Base-by-base conservation (phyloP, 2,329 filamentous ascomycete species). In the Blastomyces silverae region DNA sequence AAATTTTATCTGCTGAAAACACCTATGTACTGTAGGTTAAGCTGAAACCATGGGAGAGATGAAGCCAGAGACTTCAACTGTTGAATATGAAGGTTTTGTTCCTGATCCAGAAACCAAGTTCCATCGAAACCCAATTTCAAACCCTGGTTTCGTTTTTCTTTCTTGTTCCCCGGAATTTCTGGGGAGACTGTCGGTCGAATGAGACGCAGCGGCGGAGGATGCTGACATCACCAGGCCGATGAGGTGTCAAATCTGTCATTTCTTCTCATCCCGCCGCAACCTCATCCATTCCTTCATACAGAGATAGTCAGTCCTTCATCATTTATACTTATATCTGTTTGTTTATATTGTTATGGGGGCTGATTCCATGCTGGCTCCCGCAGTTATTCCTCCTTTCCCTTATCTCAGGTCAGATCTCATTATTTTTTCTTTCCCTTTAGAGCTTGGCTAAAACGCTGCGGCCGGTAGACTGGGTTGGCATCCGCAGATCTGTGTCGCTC, bases 221-320 rank as follows among this genome's bases (percentile, higher is more conserved):
- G 60, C 60, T 62, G 60, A 62, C 60, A 62, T 62, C 60, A 62
- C 48, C 60, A 50, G 50, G 22, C 22, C 8, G 20, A 25, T 39
- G 50, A 53, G 55, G 39, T 31, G 11, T 20, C 22, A 60, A n/a
- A 28, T 25, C 15, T 60, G 15, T 15, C 11, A 60, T 25, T 46
- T 28, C 22, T 60, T 60, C 31, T n/a, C 25, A 60, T 22, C 28
- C 17, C 39, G 13, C 53, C 37, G 3, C 52, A 55, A 55, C 52
- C 11, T 28, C 52, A 39, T 31, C 4, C 15, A 56, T 52, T 28
- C 11, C 3, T 15, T 52, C 11, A 53, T 7, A 7, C 25, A 53
- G 3, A 53, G 50, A 3, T 25, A 53, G 22, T 20, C 50, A 53
- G 50, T 53, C 11, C 17, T 56, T 56, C 34, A 57, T 57, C 53